phyloP scores from a whole-genome alignment of 805 yeast species.

The Wickerhamomyces canadensis region DNA sequence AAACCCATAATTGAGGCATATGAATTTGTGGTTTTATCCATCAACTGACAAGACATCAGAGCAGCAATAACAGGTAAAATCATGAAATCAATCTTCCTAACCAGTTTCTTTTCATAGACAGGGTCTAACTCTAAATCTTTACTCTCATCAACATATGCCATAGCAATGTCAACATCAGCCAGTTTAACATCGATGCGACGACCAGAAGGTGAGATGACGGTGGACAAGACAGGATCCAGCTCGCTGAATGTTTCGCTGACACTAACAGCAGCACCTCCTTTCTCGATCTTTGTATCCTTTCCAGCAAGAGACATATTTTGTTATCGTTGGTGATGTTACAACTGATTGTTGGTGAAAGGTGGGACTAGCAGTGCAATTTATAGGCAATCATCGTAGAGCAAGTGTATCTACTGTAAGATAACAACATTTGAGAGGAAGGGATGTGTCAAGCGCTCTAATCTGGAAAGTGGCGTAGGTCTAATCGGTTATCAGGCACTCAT shows the following conservation, averaged over 20 bases:
- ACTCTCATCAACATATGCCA: slow-evolving; percentile 26
- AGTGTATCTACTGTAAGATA: no score
- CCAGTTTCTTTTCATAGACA: slow-evolving; percentile 22
- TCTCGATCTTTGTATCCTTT: neutral
- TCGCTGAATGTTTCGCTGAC: slow-evolving; percentile 3
- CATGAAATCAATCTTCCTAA: slow-evolving; percentile 33
- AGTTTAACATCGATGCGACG: slow-evolving; percentile 24
- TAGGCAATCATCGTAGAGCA: no score
- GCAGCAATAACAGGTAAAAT: slow-evolving; percentile 33
- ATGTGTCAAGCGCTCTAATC: no score
- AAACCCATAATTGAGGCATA: slow-evolving; percentile 36
- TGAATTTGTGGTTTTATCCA: slow-evolving; percentile 36
- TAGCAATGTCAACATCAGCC: slow-evolving; percentile 35
- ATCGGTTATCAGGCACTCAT: no score
- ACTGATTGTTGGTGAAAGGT: no score
- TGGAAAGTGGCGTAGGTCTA: no score
- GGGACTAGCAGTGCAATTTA: no score
- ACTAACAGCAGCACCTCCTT: slow-evolving; percentile 2
- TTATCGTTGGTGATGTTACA: no score
- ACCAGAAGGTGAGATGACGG: slow-evolving; percentile 25
- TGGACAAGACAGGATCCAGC: slow-evolving; percentile 6
- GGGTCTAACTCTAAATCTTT: slow-evolving; percentile 8
- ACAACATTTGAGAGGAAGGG: no score
- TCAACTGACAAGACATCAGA: slow-evolving; percentile 32
- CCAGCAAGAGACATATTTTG: no score